Evolutionary conservation across 2,329 filamentous ascomycete species (phyloP), one percentile per base, ranked within the genome.

Genomic region (Grosmannia clavigera): DNA sequence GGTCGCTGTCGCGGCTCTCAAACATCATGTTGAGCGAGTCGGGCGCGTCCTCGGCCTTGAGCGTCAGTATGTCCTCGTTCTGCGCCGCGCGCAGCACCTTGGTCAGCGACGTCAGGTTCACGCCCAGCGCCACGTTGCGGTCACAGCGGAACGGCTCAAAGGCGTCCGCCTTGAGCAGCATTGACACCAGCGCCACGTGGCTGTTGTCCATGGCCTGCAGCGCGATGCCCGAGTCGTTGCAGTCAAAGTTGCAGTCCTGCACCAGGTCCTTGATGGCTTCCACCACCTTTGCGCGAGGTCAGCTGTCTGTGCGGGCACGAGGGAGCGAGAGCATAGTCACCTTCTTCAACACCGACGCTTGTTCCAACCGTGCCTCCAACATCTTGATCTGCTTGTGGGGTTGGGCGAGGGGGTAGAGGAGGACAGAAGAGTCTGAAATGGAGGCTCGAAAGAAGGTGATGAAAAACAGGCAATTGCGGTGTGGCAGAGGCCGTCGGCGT

Each of bases 171-270:
- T 94, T 94, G 74, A 99, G 88, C 81, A 95, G 86, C 94, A 99
- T 99, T 66, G 94, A 96, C 59, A 99, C 94, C 60, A 99, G 89
- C 64, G 94, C 94, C 69, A 99, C 94, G 77, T 99, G 94, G 57
- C 92, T 97, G 84, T 97, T 99, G 81, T 99, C 94, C 95, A 99
- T 99, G 70, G 94, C 94, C 77, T 99, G 94, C 60, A 99, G 88
- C 58, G 92, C 92, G 70, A 99, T 94, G 64, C 94, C 94, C 60
- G 90, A 92, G 81, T 99, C 95, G 87, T 97, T 99, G 87, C 95
- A 99, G 82, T 99, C 94, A 78, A 99, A 99, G 79, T 99, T 99
- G 86, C 94, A 99, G 78, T 99, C 94, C 76, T 97, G 94, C 59
- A 99, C 94, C 58, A 99, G 85, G 70, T 99, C 94, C 78, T 96